Evolutionary conservation across 177 flowering plant species (phyloP), one percentile per base, ranked within the genome.

Genomic region (Telopea speciosissima): DNA sequence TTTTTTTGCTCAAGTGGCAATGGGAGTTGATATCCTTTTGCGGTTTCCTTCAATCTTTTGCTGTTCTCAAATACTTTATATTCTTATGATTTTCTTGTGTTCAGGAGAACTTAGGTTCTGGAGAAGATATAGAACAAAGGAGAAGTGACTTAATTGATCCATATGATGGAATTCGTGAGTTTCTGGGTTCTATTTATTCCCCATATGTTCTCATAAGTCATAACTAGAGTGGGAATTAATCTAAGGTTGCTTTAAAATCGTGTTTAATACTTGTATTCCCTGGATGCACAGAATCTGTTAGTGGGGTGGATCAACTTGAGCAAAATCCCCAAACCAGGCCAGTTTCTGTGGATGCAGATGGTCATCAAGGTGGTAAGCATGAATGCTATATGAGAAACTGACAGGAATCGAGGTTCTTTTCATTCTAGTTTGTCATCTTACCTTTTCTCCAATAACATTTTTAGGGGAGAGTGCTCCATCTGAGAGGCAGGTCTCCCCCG

Each of bases 401-500:
- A 49, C 71, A 33, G 82, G 79, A 80, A 49, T 83, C 77, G 68
- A 63, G 68, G 69, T 21, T 58, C 23, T 19, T 61, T 72, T 76
- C 75, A 75, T 72, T 80, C 81, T 70, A 74, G 79, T 73, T 75
- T 78, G 74, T 74, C 69, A 70, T 84, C 87, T 87, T 83, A 84
- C 76, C 14, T 56, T 63, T 80, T 78, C 67, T 82, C 78, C 76
- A 83, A 64, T 78, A 49, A 81, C 62, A 71, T 68, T 76, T 76
- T 72, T 83, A 91, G 97, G 87, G 86, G 92, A 86, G 76, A 85
- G 80, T 81, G 85, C 88, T 82, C 85, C 87, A 65, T 73, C 71
- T 71, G 92, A 82, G 78, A 86, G 85, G 80, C 96, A 81, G 73
- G 89, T 86, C 81, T 91, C 97, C 63, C 91, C 96, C 1, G 89